Evolutionary conservation across 2,329 filamentous ascomycete genomes (phyloP), one percentile per base, ranked within the genome.

Genomic region (Claviceps fusiformis): DNA sequence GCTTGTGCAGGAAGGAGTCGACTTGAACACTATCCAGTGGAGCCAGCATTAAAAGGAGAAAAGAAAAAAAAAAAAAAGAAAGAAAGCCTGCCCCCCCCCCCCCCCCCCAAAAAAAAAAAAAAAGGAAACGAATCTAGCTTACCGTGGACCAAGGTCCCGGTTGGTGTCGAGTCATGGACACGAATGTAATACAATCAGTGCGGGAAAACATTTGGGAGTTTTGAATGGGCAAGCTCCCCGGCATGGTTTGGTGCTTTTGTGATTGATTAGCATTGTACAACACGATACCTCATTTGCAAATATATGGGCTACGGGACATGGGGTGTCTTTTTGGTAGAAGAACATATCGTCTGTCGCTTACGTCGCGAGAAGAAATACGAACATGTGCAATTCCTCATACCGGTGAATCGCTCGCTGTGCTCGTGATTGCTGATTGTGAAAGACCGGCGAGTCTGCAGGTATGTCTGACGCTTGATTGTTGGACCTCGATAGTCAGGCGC

Each of bases 21-120:
- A 95, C 67, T 74, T 98, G 62, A 88, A 95, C 72, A 95, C 89
- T 47, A 98, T 98, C 65, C 86, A 98, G 73, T 98, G 93, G 93
- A 95, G 87, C 68, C 91, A 96, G 75, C 93, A 98, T 71, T 97
- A 76, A 80, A 57, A 7, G 19, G 4, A 43, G 8, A 13, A 13
- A 13, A 19, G 13, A 13, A 6, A 10, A 80, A 57, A 7, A 27
- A 4, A 43, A 19, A 8, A 13, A 17, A n/a, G 11, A 17, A 13
- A 5, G 13, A 10, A 4, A 9, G 5, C 29, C 24, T 24, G 24
- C 24, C 24, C 24, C 24, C 24, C 24, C n/a, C n/a, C n/a, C n/a
- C n/a, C n/a, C n/a, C n/a, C n/a, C n/a, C n/a, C n/a, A n/a, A 57
- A 7, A 27, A 7, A 43, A 19, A 13, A 13, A 17, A n/a, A 17